Percentiles rank a stretch among this genome's conserved stretches.
phyloP scores from a whole-genome alignment of 352 stramenopile species.

The Pythium graminicola region DNA sequence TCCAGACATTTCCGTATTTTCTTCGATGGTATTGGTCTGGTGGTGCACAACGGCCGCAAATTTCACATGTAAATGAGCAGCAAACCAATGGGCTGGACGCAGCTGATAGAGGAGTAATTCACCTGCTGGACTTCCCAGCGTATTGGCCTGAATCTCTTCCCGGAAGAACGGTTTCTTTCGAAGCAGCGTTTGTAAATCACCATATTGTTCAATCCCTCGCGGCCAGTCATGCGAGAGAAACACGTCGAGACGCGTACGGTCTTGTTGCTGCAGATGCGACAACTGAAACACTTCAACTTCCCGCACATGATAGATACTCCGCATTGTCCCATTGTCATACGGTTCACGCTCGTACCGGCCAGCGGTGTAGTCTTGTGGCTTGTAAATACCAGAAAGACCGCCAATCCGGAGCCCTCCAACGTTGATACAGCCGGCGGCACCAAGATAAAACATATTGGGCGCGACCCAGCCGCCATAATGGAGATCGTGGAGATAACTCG shows the following conservation, averaged over 20 bases:
- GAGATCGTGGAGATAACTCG: slow-evolving; percentile 95
- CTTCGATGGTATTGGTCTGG: slow-evolving; percentile 7
- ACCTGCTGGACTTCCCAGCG: slow-evolving; percentile 90
- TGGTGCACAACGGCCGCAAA: slow-evolving; percentile 95
- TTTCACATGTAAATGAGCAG: slow-evolving; percentile 97
- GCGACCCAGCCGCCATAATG: slow-evolving; percentile 98
- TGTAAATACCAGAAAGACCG: slow-evolving; percentile 98
- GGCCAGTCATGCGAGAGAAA: slow-evolving; percentile 99
- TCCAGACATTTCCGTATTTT: not conserved
- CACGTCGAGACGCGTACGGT: slow-evolving; percentile 69
- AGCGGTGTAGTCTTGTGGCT: slow-evolving; percentile 85
- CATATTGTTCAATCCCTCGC: slow-evolving; percentile 93
- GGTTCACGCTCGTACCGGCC: slow-evolving; percentile 86
- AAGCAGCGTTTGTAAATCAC: slow-evolving; percentile 87
- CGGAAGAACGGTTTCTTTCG: slow-evolving; percentile 93
- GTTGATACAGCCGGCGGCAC: slow-evolving; percentile 89
- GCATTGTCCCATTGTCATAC: slow-evolving; percentile 72
- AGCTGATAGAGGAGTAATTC: slow-evolving; percentile 91
- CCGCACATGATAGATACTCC: slow-evolving; percentile 76
- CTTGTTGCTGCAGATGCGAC: slow-evolving; percentile 91
- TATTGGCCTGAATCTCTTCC: slow-evolving; percentile 91
- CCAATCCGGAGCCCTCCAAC: slow-evolving; percentile 92
- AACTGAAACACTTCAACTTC: slow-evolving; percentile 92
- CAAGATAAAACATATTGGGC: slow-evolving; percentile 99
- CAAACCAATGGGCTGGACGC: slow-evolving; percentile 95